phyloP scores from a whole-genome alignment of 371 early-diverging fungal genomes.

The Mucor piriformis region DNA sequence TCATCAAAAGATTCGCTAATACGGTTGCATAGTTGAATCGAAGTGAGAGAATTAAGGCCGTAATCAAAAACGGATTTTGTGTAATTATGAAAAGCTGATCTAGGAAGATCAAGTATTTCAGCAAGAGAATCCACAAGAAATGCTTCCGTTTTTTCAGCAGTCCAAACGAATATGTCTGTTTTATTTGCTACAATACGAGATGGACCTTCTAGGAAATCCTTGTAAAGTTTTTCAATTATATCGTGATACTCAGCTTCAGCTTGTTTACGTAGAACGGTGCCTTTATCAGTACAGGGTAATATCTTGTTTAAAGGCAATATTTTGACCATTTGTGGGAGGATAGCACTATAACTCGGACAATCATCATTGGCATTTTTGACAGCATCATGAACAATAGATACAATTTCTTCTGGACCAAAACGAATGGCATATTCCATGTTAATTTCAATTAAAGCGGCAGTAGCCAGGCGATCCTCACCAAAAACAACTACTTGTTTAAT shows the following conservation, averaged over 20 bases:
- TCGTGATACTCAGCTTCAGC: conserved; percentile 21
- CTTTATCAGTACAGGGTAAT: conserved; percentile 23
- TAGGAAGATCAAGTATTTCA: conserved; percentile 8
- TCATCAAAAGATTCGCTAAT: conserved; percentile 22
- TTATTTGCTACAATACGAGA: neutral
- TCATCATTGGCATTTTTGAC: conserved; percentile 41
- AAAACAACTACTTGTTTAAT: conserved; percentile 31
- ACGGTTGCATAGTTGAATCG: conserved; percentile 30
- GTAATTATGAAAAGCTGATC: conserved; percentile 4
- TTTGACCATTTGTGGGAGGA: conserved; percentile 37
- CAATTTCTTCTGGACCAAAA: conserved; percentile 24
- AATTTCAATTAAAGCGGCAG: conserved; percentile 33
- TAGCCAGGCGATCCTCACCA: conserved; percentile 35
- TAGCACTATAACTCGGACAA: conserved; percentile 38
- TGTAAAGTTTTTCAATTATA: conserved; percentile 33
- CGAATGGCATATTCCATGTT: conserved; percentile 19
- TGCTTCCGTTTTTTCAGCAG: conserved; percentile 1
- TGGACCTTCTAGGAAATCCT: conserved; percentile 23
- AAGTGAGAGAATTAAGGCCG: conserved; percentile 29
- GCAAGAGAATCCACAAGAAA: conserved; percentile 9
- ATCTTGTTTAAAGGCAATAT: conserved; percentile 15
- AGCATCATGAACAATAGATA: conserved; percentile 22
- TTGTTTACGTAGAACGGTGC: conserved; percentile 22
- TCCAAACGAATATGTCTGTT: conserved; percentile 3
- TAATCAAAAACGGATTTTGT: conserved; percentile 29